A percentile compares a stretch with the other conserved stretches of the same genome.
phyloP scores from a whole-genome alignment of 1,139 yeast genomes.

The Magnusiomyces suaveolens region DNA sequence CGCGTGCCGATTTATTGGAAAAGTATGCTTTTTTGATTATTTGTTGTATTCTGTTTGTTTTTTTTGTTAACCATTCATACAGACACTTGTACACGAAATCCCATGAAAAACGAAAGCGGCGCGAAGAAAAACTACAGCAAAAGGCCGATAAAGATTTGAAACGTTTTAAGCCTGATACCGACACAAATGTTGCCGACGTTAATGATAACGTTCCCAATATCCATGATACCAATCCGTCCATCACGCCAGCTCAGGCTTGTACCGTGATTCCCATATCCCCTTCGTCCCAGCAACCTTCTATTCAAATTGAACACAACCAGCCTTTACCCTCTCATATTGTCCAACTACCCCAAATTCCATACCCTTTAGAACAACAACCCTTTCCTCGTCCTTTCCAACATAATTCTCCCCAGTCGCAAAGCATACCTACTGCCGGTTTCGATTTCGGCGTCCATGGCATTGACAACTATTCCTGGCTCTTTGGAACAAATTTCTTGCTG shows the following conservation, averaged over 20 bases:
- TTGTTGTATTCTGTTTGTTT: background rate
- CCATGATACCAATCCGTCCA: too few species aligned
- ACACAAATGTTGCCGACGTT: background rate
- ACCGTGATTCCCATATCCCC: too few species aligned
- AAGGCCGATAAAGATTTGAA: background rate
- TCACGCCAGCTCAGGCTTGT: too few species aligned
- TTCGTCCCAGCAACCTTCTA: too few species aligned
- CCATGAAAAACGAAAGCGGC: conserved; percentile 23
- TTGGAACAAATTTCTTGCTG: conserved; percentile 6
- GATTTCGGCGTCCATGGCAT: background rate
- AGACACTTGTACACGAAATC: conserved; percentile 24
- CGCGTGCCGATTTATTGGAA: conserved; percentile 26
- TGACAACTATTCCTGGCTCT: conserved; percentile 9
- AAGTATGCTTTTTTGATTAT: conserved; percentile 15
- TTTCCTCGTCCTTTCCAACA: background rate
- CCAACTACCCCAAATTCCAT: too few species aligned
- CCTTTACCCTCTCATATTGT: too few species aligned
- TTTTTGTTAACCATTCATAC: background rate
- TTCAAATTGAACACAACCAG: too few species aligned
- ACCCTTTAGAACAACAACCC: too few species aligned
- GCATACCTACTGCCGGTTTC: background rate
- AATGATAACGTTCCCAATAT: too few species aligned
- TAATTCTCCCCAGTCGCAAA: background rate
- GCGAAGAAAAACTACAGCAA: conserved; percentile 16
- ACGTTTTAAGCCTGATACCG: background rate